Percentiles rank a stretch among this genome's conserved stretches.
These are phyloP conservation scores for Camillea tinctor DNA, from an alignment of 2,329 filamentous ascomycete species.

Conservation along the genomic window DNA sequence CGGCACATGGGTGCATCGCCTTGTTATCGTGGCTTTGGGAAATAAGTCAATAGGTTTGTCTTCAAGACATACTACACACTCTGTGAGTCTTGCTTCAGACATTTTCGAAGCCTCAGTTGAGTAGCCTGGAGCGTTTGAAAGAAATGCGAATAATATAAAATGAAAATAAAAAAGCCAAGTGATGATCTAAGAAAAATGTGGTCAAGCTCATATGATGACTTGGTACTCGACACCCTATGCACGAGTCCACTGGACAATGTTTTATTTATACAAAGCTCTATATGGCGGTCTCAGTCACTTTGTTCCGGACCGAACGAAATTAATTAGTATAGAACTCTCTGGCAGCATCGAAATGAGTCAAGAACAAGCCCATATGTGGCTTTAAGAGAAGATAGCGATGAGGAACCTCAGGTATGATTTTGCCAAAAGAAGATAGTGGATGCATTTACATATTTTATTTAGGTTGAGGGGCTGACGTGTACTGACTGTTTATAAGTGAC, in stretches of 20 bases:
- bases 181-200: no score
- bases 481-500: no score
- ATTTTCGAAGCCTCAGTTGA: background rate
- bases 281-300: background rate
- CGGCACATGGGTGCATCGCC: constrained; percentile 10
- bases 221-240: background rate
- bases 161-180: no score
- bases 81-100: background rate
- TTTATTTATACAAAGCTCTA: background rate
- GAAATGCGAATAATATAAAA: background rate
- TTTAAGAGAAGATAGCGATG: no score
- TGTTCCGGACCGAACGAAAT: background rate
- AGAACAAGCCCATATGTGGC: no score
- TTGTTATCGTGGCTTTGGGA: constrained; percentile 3
- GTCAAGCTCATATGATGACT: background rate
- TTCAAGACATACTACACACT: constrained; percentile 16
- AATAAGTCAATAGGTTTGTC: constrained; percentile 5
- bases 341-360: background rate
- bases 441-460: no score
- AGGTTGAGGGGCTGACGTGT: no score
- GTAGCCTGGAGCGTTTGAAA: background rate
- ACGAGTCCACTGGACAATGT: background rate
- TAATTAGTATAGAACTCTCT: background rate
- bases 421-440: no score
- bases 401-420: no score